Evolutionary conservation across 495 filamentous ascomycete genomes (phyloP).

Genomic region (Lasiosphaeria ovina): DNA sequence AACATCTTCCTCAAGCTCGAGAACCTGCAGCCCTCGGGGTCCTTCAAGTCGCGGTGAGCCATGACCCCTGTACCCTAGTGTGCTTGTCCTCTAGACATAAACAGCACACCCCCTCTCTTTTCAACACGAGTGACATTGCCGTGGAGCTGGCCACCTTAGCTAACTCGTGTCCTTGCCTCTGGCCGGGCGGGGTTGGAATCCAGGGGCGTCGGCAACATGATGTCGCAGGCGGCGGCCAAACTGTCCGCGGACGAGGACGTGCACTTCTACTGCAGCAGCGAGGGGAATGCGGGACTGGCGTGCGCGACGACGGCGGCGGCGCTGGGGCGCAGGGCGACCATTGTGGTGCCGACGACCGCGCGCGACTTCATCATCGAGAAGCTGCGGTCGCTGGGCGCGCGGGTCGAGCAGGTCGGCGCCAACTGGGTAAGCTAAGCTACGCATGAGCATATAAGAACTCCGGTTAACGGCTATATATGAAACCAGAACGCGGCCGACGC

Average conservation of each 20-base stretch:
- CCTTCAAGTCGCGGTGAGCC: constrained; percentile 79
- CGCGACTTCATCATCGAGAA: constrained; percentile 70
- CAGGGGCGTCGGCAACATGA: constrained; percentile 74
- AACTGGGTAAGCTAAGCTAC: too few relatives aligned
- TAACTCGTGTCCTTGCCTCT: background rate
- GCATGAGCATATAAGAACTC: too few relatives aligned
- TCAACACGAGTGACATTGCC: background rate
- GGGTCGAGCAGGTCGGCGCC: constrained; percentile 67
- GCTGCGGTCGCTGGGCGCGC: constrained; percentile 64
- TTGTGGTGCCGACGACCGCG: constrained; percentile 74
- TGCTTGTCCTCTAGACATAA: too few relatives aligned
- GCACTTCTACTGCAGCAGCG: constrained; percentile 86
- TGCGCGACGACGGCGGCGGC: constrained; percentile 73
- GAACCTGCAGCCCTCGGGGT: constrained; percentile 86
- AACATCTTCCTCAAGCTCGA: constrained; percentile 91
- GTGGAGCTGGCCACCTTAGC: background rate
- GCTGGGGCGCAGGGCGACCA: constrained; percentile 71
- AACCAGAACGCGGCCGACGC: constrained; percentile 77
- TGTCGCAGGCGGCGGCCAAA: constrained; percentile 51
- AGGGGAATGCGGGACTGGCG: constrained; percentile 90
- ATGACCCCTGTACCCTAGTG: background rate
- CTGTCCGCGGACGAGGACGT: constrained; percentile 38
- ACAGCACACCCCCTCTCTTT: background rate
- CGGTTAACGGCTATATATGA: constrained; percentile 3
- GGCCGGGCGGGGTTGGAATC: too few relatives aligned